phyloP scores from a whole-genome alignment of 148 eudicot species.

The Camellia sinensis region DNA sequence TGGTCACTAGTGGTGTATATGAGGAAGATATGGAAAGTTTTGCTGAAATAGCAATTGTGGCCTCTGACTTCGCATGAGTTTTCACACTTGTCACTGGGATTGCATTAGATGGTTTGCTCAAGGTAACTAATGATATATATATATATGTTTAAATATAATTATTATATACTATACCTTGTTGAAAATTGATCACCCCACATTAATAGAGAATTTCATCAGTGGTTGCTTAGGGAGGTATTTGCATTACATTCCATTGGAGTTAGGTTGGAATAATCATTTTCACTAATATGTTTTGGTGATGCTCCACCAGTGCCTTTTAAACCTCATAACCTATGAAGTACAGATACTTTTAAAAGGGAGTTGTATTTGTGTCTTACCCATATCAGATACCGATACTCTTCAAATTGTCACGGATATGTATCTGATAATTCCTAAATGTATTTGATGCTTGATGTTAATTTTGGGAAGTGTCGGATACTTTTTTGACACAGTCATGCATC shows the following conservation, averaged over 20 bases:
- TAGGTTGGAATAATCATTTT: conserved; percentile 7
- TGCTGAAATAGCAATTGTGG: conserved; percentile 43
- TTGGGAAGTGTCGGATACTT: too few relatives aligned
- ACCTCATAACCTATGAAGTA: too few relatives aligned
- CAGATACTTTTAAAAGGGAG: too few relatives aligned
- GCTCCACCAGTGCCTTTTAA: background rate
- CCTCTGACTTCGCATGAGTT: background rate
- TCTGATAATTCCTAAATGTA: too few relatives aligned
- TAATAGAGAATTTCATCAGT: background rate
- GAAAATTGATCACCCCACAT: background rate
- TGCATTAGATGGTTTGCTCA: background rate
- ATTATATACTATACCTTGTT: background rate
- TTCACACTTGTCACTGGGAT: conserved; percentile 1
- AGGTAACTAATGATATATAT: background rate
- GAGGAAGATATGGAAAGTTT: conserved; percentile 86
- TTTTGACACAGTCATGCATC: too few relatives aligned
- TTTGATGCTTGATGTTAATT: too few relatives aligned
- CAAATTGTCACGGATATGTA: too few relatives aligned
- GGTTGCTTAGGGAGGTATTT: background rate
- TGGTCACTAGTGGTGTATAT: conserved; percentile 91
- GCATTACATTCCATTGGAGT: background rate
- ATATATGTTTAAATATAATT: too few relatives aligned
- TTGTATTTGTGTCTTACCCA: too few relatives aligned
- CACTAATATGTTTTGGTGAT: background rate
- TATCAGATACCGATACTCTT: too few relatives aligned